Base-by-base conservation (phyloP, 352 stramenopile species). In the Salisapilia sapeloensis region DNA sequence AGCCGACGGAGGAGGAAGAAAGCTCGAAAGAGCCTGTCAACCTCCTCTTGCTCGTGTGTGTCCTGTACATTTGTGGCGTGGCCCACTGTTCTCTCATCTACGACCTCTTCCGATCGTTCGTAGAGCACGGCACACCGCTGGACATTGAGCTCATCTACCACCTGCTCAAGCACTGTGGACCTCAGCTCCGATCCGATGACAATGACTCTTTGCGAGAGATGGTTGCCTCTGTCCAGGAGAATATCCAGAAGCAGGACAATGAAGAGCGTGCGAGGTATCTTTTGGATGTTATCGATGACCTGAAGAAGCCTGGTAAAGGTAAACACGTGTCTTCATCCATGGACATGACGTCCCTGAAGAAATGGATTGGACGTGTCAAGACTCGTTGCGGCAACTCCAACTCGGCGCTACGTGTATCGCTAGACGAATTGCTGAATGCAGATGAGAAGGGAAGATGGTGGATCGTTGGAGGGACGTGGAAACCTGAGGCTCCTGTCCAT, bases 381-480 rank as follows among this genome's bases (percentile, higher is more conserved):
- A 80, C 58, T n/a, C 66, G 74, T n/a, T 74, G 70, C 18, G 60
- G 61, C 25, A 83, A 81, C 29, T 37, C 65, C 20, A 84, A 77
- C 44, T 81, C 80, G 48, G 42, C 66, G 24, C 32, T 90, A 38
- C 54, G 75, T 42, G 40, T 92, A 16, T 76, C 62, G 29, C 44
- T 93, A 18, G 62, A 79, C 14, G 67, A 80, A 28, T 56, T 82
- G 16, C 42, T 82, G 10, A 56, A 78, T n/a, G 70, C 74, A 5
- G 80, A 89, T 15, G 60, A 92, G 44, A 63, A 87, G 36, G 92
- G 93, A 40, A 82, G 92, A 33, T 98, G 92, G 92, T 98, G 93
- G 93, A 66, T 95, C 37, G 85, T 97, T 10, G 93, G 93, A 24
- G 87, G 91, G 13, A 93, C 86, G 4, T 98, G 92, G 92, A 70